Conservation (phyloP, 805 yeast species). For the Maudiozyma saulgeensis region DNA sequence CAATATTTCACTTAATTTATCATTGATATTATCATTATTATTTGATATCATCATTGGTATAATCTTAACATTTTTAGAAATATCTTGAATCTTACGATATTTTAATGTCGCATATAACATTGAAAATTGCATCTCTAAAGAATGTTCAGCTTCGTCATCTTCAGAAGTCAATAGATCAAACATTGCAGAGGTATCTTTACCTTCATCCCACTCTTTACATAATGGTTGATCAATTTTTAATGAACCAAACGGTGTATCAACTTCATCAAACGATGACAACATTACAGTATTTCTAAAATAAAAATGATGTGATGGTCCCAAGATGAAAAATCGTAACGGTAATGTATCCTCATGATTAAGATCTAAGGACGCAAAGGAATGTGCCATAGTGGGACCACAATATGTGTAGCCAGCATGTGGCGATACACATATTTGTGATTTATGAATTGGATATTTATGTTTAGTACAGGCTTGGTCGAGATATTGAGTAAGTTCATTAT, state of each 20-base stretch:
- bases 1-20: constrained; percentile 39
- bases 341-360: constrained; percentile 13
- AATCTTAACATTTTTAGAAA: constrained; percentile 38
- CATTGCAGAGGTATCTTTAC: not conserved
- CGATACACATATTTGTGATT: constrained; percentile 31
- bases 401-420: constrained; percentile 88
- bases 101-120: constrained; percentile 40
- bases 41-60: constrained; percentile 78
- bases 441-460: constrained; percentile 28
- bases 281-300: constrained; percentile 57
- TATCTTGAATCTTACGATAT: constrained; percentile 30
- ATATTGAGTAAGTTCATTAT: not conserved
- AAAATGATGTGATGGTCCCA: constrained; percentile 92
- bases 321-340: constrained; percentile 56
- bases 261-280: constrained; percentile 41
- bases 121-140: constrained; percentile 92
- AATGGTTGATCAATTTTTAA: constrained; percentile 53
- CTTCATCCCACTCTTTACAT: not conserved
- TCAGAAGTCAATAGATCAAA: constrained; percentile 35
- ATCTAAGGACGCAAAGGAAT: constrained; percentile 68
- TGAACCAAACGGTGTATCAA: constrained; percentile 79
- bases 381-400: constrained; percentile 69
- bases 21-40: constrained; percentile 37
- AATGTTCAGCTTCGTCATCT: constrained; percentile 78
- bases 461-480: constrained; percentile 27